Percentiles rank a stretch among this genome's conserved stretches.
These are phyloP conservation scores for Claviceps sp. DNA, from an alignment of 2,329 filamentous ascomycete genomes.

Conservation along the genomic window DNA sequence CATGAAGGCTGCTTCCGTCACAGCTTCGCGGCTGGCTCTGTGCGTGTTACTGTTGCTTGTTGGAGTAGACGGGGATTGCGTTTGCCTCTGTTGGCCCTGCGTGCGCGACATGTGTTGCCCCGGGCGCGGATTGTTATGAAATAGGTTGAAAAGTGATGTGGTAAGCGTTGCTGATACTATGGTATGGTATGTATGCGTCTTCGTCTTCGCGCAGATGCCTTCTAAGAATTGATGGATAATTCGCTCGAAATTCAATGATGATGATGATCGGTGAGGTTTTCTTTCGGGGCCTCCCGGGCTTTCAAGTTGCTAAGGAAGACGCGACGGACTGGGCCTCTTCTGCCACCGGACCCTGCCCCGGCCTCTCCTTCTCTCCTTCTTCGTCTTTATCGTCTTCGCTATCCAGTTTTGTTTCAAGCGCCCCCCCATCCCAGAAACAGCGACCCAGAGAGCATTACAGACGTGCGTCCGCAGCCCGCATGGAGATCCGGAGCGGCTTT, in stretches of 20 bases:
- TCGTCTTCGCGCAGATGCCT: background rate
- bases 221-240: background rate
- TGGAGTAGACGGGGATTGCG: background rate
- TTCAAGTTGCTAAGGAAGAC: no score
- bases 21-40: background rate
- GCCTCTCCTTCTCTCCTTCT: no score
- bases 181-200: background rate
- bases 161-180: background rate
- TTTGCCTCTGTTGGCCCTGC: background rate
- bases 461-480: no score
- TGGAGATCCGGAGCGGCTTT: no score
- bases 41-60: background rate
- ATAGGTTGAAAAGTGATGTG: background rate
- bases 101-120: background rate
- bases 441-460: no score
- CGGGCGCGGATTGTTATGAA: background rate
- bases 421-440: no score
- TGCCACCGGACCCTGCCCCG: no score
- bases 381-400: no score
- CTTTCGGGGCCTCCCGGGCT: no score
- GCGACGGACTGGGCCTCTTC: no score
- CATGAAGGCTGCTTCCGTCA: background rate
- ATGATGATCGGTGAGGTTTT: background rate
- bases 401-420: no score
- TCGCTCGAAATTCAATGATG: background rate